Evolutionary conservation across 805 yeast species (phyloP), one percentile per base, ranked within the genome.

Genomic region (Komagataella mondaviorum): DNA sequence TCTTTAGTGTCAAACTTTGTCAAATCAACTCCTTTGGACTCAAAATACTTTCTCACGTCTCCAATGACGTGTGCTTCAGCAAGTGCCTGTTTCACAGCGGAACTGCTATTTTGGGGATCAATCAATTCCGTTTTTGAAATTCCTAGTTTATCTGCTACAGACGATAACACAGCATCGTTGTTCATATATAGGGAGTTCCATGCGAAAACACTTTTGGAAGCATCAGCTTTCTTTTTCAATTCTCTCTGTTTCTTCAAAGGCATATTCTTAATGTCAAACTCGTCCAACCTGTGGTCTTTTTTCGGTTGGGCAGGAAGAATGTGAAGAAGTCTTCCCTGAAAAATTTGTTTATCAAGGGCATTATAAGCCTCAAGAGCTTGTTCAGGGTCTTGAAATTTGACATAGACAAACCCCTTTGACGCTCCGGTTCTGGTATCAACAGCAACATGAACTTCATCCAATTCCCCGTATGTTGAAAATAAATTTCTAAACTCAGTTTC

Each of bases 61-160:
- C 90, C 93, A 60, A 93, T 83, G 16, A 90, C 96, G 61, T 89
- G 93, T 2, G 97, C 95, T 69, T 93, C 99, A 0, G 99, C 98
- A 55, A 93, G 75, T 0, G 99, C 98, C 67, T 90, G 98, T 63
- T 90, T 88, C 12, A 93, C 98, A 1, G 96, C 97, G 50, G 96
- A 85, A 54, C 75, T 81, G 6, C 95, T 76, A 56, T 82, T 87
- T 58, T 88, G 85, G 1, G 96, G 91, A 64, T 93, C 95, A 54
- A 93, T 77, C 60, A 93, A 74, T 52, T 88, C 88, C 6, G 93
- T 74, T 65, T 91, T 93, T 23, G 81, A 64, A 49, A 93, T 72
- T 6, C 98, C 98, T 67, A 93, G 67, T 59, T 85, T 84, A 6
- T 78, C 64, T 1, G 98, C 96, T 46, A 89, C 93, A 51, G 93